These are phyloP conservation scores for Fusarium goolgardi DNA, from an alignment of 2,329 filamentous ascomycete genomes.

Conservation along the genomic window DNA sequence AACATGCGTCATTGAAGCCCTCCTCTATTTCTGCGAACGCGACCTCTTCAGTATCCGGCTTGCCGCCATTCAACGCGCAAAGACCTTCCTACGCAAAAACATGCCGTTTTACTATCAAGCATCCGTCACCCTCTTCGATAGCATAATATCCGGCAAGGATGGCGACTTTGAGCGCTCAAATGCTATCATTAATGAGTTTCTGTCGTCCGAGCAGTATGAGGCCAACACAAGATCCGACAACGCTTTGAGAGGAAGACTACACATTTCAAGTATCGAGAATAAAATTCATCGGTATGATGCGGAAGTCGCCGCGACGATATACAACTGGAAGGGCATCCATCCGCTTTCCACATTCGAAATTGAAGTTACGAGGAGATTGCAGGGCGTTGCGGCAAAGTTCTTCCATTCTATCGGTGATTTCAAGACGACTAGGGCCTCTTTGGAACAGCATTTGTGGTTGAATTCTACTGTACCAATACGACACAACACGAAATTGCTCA, in stretches of 20 bases:
- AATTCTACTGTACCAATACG: conserved; percentile 44
- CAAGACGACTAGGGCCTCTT: conserved; percentile 43
- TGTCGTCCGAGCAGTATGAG: conserved; percentile 19
- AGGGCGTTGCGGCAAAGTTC: conserved; percentile 49
- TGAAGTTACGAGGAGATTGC: conserved; percentile 51
- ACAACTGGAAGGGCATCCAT: conserved; percentile 47
- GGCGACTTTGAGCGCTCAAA: conserved; percentile 46
- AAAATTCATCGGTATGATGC: conserved; percentile 51
- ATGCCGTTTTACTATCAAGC: conserved; percentile 52
- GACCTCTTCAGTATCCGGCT: conserved; percentile 46
- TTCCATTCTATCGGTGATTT: conserved; percentile 53
- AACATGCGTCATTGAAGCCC: conserved; percentile 43
- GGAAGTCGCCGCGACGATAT: conserved; percentile 48
- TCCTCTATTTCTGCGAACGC: conserved; percentile 50
- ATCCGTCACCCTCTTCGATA: conserved; percentile 48
- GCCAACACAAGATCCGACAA: conserved; percentile 45
- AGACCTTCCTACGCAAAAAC: conserved; percentile 39
- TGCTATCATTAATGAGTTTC: conserved; percentile 43
- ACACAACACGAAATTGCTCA: conserved; percentile 42
- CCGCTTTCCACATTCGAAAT: conserved; percentile 50
- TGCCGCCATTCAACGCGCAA: conserved; percentile 44
- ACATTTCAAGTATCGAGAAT: conserved; percentile 52
- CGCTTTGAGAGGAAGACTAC: conserved; percentile 48
- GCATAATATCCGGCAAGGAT: conserved; percentile 48
- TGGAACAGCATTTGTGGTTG: conserved; percentile 49